Base-by-base conservation (phyloP, 78 protist genomes). In the Dictyostelium firmibasis region DNA sequence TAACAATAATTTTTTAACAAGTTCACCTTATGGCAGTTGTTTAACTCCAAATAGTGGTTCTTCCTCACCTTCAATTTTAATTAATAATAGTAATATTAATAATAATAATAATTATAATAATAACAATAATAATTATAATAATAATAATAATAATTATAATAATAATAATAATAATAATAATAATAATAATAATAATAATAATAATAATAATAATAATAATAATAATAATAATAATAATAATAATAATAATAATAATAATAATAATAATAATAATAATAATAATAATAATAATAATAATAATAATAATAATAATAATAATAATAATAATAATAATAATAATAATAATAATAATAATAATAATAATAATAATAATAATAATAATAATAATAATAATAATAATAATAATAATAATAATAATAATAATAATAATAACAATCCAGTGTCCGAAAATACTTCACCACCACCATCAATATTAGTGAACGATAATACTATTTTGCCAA, bases 81-180 rank as follows among this genome's bases (percentile, higher is more conserved):
- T 20, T 13, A 18, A 25, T 23, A 36, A 75, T 20, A 23, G 5
- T 41, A 31, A 11, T 33, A 38, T 3, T 38, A 36, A 6, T 41
- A 36, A 36, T 36, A 77, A 25, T 41, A 76, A 9, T n/a, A 69
- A 38, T 53, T 25, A 25, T 50, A 43, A 83, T 67, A 83, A 41
- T 53, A 83, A 83, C 41, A 23, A 38, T 41, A 60, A 64, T 69
- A 38, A 64, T 36, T 67, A 79, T 79, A 79, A 79, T 47, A 79
- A 79, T 47, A 79, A 11, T 47, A 79, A 47, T 25, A 79, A 29
- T 79, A 79, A 27, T 47, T 50, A 47, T 79, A 79, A 47, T 79
- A 47, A 25, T 41, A 27, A 20, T 79, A 47, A n/a, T 43, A 47
- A 47, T 47, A 47, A 20, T 25, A 64, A 64, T 64, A 64, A 25